Evolutionary conservation across 306 rosid genomes (phyloP), one percentile per base, ranked within the genome.

Genomic region (Cicer yamashitae): DNA sequence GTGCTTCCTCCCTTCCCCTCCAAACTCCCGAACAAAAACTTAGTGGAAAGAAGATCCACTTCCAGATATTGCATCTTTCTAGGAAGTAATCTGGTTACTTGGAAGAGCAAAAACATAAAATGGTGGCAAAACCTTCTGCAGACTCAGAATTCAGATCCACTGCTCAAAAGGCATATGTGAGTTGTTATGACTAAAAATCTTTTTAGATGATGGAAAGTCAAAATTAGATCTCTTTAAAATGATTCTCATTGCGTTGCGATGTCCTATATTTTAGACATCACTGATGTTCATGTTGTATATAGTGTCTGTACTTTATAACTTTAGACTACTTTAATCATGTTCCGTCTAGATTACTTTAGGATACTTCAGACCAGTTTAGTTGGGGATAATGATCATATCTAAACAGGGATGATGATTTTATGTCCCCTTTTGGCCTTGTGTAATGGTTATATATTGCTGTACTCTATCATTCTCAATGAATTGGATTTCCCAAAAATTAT

Each of bases 61-160:
- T 18, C 61, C 12, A 5, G 63, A 18, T 57, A 57, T 22, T 57
- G 39, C n/a, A 57, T 10, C 14, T 20, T 57, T 22, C 39, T 10
- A 57, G 37, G 63, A 10, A 22, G 39, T 57, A 10, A 9, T 56
- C 11, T 56, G 62, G n/a, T 56, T 56, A 20, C 13, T 4, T 56
- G 62, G 62, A 6, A 51, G 57, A 51, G 57, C 39, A 20, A 56
- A 22, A 56, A 51, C 57, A 51, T n/a, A 56, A 56, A 18, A 12
- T 20, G 62, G 38, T 10, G 62, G 39, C 39, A 20, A 54, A 12
- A 54, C 8, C 37, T 54, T 57, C n/a, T 57, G 63, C 8, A 57
- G 15, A 57, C 10, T 57, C 40, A 10, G 7, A 25, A 10, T 22
- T 57, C 40, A 57, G 38, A 22, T 10, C 63, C 40, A 3, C 5